Evolutionary conservation across 352 stramenopile species (phyloP), one percentile per base, ranked within the genome.

Genomic region (Phytophthora pluvialis): DNA sequence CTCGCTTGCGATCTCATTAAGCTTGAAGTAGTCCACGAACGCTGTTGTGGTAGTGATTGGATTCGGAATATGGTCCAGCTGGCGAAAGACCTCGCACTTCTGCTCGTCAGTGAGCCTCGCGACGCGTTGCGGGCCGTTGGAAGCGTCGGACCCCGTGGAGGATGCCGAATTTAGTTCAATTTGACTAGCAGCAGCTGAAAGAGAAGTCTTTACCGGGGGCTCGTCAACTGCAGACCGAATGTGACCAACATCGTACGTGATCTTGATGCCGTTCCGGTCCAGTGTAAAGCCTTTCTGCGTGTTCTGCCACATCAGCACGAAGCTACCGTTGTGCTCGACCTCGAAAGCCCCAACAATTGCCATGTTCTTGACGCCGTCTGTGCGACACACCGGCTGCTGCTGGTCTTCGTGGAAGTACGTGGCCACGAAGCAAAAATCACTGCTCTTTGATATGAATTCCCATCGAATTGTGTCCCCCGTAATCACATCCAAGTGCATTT

Each of bases 401-500:
- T 83, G 54, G 39, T 89, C 79, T 13, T 91, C 81, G 50, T 86
- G 55, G 44, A 84, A 90, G 26, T 83, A 81, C 12, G 78, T 89
- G 3, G 78, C 81, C 4, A 72, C 61, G 42, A 91, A 94, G 51
- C 74, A 78, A 33, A 87, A 91, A 1, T 88, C 79, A 21, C 73
- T 83, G 48, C 74, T 89, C 26, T 80, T 85, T 33, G 76, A 79
- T 15, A 67, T 58, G 29, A 89, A 93, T 11, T 79, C 60, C 86
- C 86, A 94, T 15, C 67, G 57, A 46, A 94, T 77, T 4, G 71
- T 73, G 49, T 94, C 86, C 1, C 83, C 81, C 0, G 78, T 72
- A 6, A 80, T 70, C 8, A 94, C 83, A 47, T 94, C 82, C 29
- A 94, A 60, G 61, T 94, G 86, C 86, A 94, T 94, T 49, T 94